These are phyloP conservation scores for Metarhizium sp. DNA, from an alignment of 2,329 filamentous ascomycete genomes.

Conservation along the genomic window DNA sequence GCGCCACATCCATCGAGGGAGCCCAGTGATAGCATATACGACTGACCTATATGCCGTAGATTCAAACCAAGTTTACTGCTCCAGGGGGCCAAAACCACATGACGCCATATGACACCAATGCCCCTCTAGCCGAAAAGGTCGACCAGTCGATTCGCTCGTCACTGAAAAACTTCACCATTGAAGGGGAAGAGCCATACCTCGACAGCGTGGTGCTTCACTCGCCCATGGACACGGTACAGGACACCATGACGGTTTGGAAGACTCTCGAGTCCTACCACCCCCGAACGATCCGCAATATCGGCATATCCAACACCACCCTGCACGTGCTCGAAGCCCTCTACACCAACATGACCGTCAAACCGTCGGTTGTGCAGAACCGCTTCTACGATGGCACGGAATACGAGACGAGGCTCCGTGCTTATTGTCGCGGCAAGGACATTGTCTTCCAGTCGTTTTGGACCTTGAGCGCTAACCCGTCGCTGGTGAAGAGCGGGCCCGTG, in stretches of 20 bases:
- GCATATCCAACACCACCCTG: slow-evolving; percentile 66
- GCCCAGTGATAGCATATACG: background rate
- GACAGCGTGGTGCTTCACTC: slow-evolving; percentile 69
- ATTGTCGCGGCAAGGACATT: slow-evolving; percentile 31
- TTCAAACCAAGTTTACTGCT: slow-evolving; percentile 79
- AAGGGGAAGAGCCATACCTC: slow-evolving; percentile 39
- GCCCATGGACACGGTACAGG: slow-evolving; percentile 31
- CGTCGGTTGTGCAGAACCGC: slow-evolving; percentile 64
- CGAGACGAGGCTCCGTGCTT: slow-evolving; percentile 49
- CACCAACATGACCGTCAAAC: slow-evolving; percentile 28
- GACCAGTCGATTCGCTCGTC: slow-evolving; percentile 58
- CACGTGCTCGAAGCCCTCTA: slow-evolving; percentile 44
- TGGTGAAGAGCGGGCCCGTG: slow-evolving; percentile 36
- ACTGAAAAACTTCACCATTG: slow-evolving; percentile 48
- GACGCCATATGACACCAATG: slow-evolving; percentile 51
- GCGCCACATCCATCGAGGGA: background rate
- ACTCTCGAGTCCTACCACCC: slow-evolving; percentile 60
- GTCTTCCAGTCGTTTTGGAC: slow-evolving; percentile 48
- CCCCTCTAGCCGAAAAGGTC: slow-evolving; percentile 55
- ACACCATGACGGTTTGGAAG: slow-evolving; percentile 56
- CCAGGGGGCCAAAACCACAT: slow-evolving; percentile 49
- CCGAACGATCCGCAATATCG: slow-evolving; percentile 52
- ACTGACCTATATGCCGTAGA: slow-evolving; percentile 25
- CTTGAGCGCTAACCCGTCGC: slow-evolving; percentile 33
- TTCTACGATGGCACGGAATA: slow-evolving; percentile 53